Evolutionary conservation across 2,329 filamentous ascomycete species (phyloP).

Genomic region (Leptographium lundbergii): DNA sequence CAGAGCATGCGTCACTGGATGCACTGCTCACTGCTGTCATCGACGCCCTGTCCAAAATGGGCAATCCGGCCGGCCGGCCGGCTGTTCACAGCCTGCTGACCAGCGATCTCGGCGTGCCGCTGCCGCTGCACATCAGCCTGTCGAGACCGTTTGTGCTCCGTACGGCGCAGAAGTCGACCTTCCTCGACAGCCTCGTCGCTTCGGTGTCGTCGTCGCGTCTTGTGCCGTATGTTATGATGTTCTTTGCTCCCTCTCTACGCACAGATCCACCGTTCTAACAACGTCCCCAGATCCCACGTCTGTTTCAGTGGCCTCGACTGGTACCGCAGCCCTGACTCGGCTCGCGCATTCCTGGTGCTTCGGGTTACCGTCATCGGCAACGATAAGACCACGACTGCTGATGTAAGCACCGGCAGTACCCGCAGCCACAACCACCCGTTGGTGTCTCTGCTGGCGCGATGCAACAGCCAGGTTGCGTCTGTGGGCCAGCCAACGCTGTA

Average conservation of each 20-base stretch:
- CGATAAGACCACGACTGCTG: constrained; percentile 5
- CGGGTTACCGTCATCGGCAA: constrained; percentile 28
- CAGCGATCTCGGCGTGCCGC: constrained; percentile 63
- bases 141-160: constrained; percentile 67
- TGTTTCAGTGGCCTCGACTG: constrained; percentile 28
- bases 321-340: constrained; percentile 40
- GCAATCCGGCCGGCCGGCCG: constrained; percentile 5
- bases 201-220: constrained; percentile 22
- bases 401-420: not conserved
- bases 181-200: constrained; percentile 42
- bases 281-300: constrained; percentile 23
- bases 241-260: not conserved
- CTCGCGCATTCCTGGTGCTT: constrained; percentile 78
- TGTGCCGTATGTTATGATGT: not conserved
- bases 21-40: constrained; percentile 27
- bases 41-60: constrained; percentile 13
- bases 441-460: constrained; percentile 47
- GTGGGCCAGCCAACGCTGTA: constrained; percentile 66
- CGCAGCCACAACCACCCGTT: constrained; percentile 36
- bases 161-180: constrained; percentile 58
- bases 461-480: constrained; percentile 47
- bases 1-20: constrained; percentile 34
- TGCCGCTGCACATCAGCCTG: constrained; percentile 83
- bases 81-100: constrained; percentile 55
- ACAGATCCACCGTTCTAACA: not conserved